Evolutionary conservation across 441 rosid species (phyloP), one percentile per base, ranked within the genome.

Genomic region (Populus hybrid): DNA sequence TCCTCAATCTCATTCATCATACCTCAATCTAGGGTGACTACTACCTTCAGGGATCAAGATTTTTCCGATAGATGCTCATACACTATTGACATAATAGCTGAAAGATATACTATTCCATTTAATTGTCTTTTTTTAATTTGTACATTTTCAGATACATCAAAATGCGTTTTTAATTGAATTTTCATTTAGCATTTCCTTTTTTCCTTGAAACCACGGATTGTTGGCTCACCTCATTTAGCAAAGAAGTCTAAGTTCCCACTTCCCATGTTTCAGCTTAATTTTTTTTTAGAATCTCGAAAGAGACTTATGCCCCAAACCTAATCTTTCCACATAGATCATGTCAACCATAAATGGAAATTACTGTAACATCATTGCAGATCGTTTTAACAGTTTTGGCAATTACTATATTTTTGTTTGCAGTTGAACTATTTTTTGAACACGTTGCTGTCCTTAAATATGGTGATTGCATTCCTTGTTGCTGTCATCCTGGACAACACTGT

Each of bases 381-480:
- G 6, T 46, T 46, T 46, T 14, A 46, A 46, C 57, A 46, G 6
- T 4, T 46, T 14, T 14, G 18, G 2, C 18, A 50, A 5, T 5
- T 50, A 1, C 18, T 50, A 1, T 50, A 50, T 5, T 14, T 50
- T 1, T 61, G 54, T 80, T 77, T 82, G 89, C 94, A 95, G 99
- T 73, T 95, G 87, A 95, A 95, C 88, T 95, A 93, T 80, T 86
- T 95, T 35, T 70, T 91, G 89, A 95, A 95, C 87, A 95, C 93
- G 26, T 85, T 89, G 69, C 80, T 94, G 26, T 95, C 99, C 5
- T 70, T 87, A 78, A 86, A 93, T 79, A 91, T 93, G 99, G 92
- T 93, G 79, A 82, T 95, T 80, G 98, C 98, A 11, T 95, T 95
- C 82, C 87, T 93, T 5, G 90, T 95, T 75, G 98, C 99, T n/a